Evolutionary conservation across 306 rosid species (phyloP).

Genomic region (Quillaja saponaria): DNA sequence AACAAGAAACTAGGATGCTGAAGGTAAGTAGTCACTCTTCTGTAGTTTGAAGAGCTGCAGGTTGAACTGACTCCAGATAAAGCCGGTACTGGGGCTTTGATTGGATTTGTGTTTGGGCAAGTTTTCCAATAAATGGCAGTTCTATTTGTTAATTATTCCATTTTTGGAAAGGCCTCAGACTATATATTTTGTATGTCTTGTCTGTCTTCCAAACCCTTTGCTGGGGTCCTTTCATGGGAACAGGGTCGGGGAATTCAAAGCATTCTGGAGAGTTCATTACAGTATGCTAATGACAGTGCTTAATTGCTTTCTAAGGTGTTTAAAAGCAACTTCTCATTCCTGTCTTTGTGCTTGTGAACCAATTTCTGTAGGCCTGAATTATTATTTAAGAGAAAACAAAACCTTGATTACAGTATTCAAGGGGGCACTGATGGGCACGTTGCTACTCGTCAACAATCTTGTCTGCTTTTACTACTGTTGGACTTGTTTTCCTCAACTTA

Average conservation of each 20-base stretch:
- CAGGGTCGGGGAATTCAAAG: conserved; percentile 76
- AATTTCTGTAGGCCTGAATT: conserved; percentile 25
- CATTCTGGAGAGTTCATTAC: conserved; percentile 68
- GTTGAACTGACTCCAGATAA: conserved; percentile 76
- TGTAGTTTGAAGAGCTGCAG: conserved; percentile 93
- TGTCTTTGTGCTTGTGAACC: conserved; percentile 11
- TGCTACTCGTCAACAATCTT: conserved; percentile 63
- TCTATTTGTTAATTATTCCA: background rate
- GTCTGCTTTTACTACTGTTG: conserved; percentile 62
- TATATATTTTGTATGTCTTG: conserved; percentile 10
- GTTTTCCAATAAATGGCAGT: conserved; percentile 17
- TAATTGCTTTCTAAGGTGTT: conserved; percentile 81
- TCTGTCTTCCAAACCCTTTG: conserved; percentile 22
- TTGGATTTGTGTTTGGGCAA: conserved; percentile 72
- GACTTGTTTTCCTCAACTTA: conserved; percentile 80
- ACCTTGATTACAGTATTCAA: conserved; percentile 59
- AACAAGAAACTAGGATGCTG: conserved; percentile 58
- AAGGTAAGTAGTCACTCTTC: conserved; percentile 52
- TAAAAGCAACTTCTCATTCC: conserved; percentile 18
- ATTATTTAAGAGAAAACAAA: no score
- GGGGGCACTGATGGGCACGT: conserved; percentile 69
- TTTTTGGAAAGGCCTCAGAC: conserved; percentile 11
- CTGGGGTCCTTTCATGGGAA: conserved; percentile 81
- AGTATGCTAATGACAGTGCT: conserved; percentile 91
- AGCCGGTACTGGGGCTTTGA: conserved; percentile 69